These are phyloP conservation scores for Saitozyma podzolica DNA, from an alignment of 768 basidiomycete genomes.

Conservation along the genomic window DNA sequence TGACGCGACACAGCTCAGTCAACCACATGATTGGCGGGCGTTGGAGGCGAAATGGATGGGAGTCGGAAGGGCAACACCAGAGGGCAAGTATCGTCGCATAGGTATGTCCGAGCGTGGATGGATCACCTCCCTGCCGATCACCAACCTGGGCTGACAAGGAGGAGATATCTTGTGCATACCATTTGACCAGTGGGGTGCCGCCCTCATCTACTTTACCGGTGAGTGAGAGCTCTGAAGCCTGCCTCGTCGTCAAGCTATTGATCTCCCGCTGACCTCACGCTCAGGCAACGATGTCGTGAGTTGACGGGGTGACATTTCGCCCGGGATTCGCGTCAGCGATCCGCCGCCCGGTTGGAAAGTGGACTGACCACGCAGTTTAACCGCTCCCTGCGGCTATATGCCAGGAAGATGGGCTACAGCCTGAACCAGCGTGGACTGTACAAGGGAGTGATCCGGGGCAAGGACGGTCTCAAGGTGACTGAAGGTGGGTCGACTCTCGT, in stretches of 20 bases:
- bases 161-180: conserved; percentile 79
- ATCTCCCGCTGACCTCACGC: not conserved
- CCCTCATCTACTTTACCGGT: conserved; percentile 88
- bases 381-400: conserved; percentile 80
- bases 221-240: conserved; percentile 34
- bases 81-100: conserved; percentile 62
- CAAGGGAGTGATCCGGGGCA: conserved; percentile 70
- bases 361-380: conserved; percentile 66
- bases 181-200: conserved; percentile 74
- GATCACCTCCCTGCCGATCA: not conserved
- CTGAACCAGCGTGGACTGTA: conserved; percentile 85
- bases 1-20: not conserved
- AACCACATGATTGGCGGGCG: conserved; percentile 67
- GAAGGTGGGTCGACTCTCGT: conserved; percentile 58
- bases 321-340: too few relatives aligned
- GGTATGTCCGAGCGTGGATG: conserved; percentile 48
- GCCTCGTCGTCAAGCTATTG: conserved; percentile 48
- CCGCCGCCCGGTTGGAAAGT: not conserved
- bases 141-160: not conserved
- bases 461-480: conserved; percentile 63
- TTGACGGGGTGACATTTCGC: conserved; percentile 7
- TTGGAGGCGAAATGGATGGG: conserved; percentile 81
- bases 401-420: conserved; percentile 74
- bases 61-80: conserved; percentile 63
- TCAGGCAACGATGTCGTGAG: conserved; percentile 82